Conservation (phyloP, 768 basidiomycete genomes). For the Russula vinacea region DNA sequence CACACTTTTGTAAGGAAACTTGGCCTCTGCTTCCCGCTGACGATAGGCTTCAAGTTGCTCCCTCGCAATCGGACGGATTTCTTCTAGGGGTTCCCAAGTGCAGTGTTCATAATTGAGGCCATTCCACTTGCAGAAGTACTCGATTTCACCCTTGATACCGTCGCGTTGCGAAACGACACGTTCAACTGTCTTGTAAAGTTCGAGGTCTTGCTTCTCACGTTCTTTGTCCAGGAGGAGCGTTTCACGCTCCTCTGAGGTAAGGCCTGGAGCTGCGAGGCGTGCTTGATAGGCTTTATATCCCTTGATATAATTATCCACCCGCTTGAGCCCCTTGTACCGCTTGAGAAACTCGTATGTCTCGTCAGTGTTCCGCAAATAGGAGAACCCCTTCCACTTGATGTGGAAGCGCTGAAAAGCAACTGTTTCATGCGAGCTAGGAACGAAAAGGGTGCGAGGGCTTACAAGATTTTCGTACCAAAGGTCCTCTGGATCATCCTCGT, state of each 20-base stretch:
- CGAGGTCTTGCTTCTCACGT: slow-evolving; percentile 85
- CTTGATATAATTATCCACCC: slow-evolving; percentile 99
- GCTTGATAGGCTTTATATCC: slow-evolving; percentile 72
- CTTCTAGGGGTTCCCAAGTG: slow-evolving; percentile 89
- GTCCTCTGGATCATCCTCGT: slow-evolving; percentile 72
- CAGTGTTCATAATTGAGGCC: slow-evolving; percentile 90
- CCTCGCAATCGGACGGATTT: slow-evolving; percentile 74
- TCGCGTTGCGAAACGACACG: slow-evolving; percentile 81
- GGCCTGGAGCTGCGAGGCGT: slow-evolving; percentile 57
- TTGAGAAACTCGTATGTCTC: slow-evolving; percentile 96
- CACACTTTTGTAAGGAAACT: slow-evolving; percentile 82
- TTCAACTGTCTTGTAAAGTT: slow-evolving; percentile 88
- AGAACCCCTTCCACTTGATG: slow-evolving; percentile 99
- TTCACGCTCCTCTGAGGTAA: slow-evolving; percentile 86
- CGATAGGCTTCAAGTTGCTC: slow-evolving; percentile 78
- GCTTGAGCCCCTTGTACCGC: slow-evolving; percentile 91
- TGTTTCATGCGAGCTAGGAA: slow-evolving; percentile 27
- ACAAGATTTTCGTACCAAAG: slow-evolving; percentile 88
- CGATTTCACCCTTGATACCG: slow-evolving; percentile 51
- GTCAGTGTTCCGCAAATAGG: slow-evolving; percentile 98
- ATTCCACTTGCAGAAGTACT: slow-evolving; percentile 98
- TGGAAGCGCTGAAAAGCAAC: slow-evolving; percentile 74
- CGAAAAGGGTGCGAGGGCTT: slow-evolving; percentile 26
- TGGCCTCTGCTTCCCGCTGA: slow-evolving; percentile 67
- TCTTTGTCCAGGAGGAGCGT: slow-evolving; percentile 86